Base-by-base conservation (phyloP, 2,329 filamentous ascomycete genomes). In the Calonectria hawksworthii region DNA sequence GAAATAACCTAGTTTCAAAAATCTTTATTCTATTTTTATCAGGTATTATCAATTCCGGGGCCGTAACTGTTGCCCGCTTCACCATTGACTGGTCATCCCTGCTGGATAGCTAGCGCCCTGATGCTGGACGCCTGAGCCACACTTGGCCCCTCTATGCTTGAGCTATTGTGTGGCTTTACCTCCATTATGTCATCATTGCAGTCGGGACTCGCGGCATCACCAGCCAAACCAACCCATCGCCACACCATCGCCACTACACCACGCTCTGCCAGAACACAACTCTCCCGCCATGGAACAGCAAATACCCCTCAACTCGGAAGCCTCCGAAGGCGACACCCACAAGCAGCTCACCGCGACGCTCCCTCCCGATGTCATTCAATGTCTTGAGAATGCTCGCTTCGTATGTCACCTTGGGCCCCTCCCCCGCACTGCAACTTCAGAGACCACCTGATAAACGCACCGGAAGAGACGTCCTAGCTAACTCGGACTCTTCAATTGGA, bases 331-430 rank as follows among this genome's bases (percentile, higher is more conserved):
- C 77, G 90, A 94, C 71, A 95, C 92, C 56, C 89, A 96, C 85
- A 94, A 93, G 76, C 92, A 93, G 83, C 85, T 91, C 74, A 93
- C 94, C 47, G 89, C 90, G 73, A 90, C 90, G 11, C 90, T 99
- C 3, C 97, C 97, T 0, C 88, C 90, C 5, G 96, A 98, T 85
- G 97, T 99, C 28, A 91, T 97, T 16, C 93, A 96, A 81, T 98
- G 96, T 83, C 92, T 99, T 30, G 93, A 98, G 83, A 99, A 98
- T 87, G 95, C 96, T 65, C 94, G 96, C 80, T 99, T 98, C 87
- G 96, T 98, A 91, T 81, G 90, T 87, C 70, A 38, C 59, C 61
- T 18, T 28, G 36, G 50, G 54, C 72, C 73, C 73, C 77, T 75
- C 78, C 70, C 74, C 75, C 65, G 36, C 70, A 72, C 67, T 59